Conservation (phyloP, 306 rosid species). For the Acacia melanoxylon region DNA sequence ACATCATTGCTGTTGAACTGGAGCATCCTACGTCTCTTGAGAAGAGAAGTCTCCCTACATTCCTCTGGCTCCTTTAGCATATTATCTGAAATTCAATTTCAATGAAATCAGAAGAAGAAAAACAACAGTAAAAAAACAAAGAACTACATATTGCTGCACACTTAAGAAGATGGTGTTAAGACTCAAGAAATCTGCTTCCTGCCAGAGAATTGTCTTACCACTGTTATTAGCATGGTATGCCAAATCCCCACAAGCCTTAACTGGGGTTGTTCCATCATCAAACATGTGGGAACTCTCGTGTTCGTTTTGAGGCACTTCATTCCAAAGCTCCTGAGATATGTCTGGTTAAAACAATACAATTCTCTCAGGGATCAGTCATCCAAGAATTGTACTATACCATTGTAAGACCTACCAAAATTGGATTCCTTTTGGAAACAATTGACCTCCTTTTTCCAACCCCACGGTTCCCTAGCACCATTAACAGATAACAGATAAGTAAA, state of each 20-base stretch:
- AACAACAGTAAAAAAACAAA: conserved; percentile 20
- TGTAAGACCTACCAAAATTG: conserved; percentile 48
- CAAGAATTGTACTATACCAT: not conserved
- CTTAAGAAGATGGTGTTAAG: conserved; percentile 17
- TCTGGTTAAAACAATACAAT: conserved; percentile 39
- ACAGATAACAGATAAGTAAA: conserved; percentile 24
- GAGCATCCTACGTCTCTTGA: conserved; percentile 90
- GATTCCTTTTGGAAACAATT: conserved; percentile 49
- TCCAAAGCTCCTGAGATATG: conserved; percentile 65
- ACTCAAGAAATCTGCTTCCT: conserved; percentile 14
- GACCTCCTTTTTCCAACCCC: conserved; percentile 64
- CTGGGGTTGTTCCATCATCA: conserved; percentile 89
- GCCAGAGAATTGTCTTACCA: conserved; percentile 38
- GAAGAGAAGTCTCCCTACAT: conserved; percentile 65
- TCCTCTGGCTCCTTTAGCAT: conserved; percentile 59
- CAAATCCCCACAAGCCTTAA: conserved; percentile 88
- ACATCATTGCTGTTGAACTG: conserved; percentile 57
- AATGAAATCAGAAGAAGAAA: conserved; percentile 27
- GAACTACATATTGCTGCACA: conserved; percentile 5
- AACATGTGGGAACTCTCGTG: conserved; percentile 78
- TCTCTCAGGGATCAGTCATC: conserved; percentile 16
- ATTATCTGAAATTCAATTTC: conserved; percentile 50
- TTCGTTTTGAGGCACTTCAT: conserved; percentile 68
- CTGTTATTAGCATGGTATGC: conserved; percentile 51
- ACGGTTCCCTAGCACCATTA: conserved; percentile 45